Base-by-base conservation (phyloP, 2,329 filamentous ascomycete genomes). In the Phialophora tarda region DNA sequence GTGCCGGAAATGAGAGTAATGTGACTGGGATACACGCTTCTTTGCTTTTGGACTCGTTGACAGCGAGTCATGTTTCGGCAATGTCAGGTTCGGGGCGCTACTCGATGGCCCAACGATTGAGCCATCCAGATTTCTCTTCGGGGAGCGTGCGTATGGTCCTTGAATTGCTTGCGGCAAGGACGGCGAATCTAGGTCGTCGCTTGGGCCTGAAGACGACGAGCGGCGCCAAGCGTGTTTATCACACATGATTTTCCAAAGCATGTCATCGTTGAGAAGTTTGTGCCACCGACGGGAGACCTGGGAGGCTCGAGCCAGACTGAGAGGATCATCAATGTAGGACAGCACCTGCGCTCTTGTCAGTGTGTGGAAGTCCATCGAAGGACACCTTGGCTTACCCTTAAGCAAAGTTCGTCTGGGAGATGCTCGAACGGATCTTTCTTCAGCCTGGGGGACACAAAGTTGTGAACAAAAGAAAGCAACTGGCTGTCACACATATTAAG, bases 1-100 rank as follows among this genome's bases (percentile, higher is more conserved):
- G 77, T 98, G 93, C 78, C 98, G 98, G 82, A 99, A 99, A 78
- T 98, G 94, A 4, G 92, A 96, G 75, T 96, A 92, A 81, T 98
- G 97, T 1, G 92, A 94, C 72, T 89, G 89, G 30, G 92, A 84
- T 72, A 89, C 90, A 81, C 81, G 88, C 77, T 74, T 79, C 71
- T 77, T 80, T 28, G 65, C 63, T 50, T 66, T 64, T 12, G 71
- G 70, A 57, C 69, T 71, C 17, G 67, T 69, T 17, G 71, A 68
- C 23, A 64, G 34, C 11, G 69, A 53, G 21, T 63, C 65, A 41
- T 64, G 55, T n/a, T 44, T 62, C 2, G 68, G 56, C n/a, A 72
- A 74, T 34, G 78, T 80, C 50, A 87, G 74, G 59, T 83, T 83
- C 1, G 82, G 78, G 38, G 80, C 79, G 57, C 80, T 81, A 61